Conservation (phyloP, 805 yeast species). For the Nakazawaea wyomingensis region DNA sequence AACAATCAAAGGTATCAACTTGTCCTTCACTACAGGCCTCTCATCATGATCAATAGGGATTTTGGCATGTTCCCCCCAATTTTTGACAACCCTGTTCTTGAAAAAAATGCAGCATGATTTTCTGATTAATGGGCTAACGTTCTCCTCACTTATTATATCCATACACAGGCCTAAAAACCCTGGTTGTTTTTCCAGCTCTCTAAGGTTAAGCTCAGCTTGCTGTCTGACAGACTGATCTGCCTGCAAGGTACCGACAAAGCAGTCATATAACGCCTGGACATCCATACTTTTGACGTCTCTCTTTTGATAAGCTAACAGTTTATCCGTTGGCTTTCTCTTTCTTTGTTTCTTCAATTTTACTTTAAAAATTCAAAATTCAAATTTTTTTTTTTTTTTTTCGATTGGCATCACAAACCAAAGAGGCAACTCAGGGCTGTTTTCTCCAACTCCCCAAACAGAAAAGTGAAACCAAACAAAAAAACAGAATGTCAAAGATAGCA, state of each 20-base stretch:
- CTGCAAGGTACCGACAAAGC: slow-evolving; percentile 75
- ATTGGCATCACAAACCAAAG: too few relatives aligned
- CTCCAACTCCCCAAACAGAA: too few relatives aligned
- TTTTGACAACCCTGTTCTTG: slow-evolving; percentile 65
- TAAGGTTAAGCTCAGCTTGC: slow-evolving; percentile 66
- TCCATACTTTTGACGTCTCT: slow-evolving; percentile 48
- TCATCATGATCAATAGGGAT: slow-evolving; percentile 58
- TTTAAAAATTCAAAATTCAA: too few relatives aligned
- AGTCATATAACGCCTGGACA: slow-evolving; percentile 57
- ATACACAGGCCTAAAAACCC: slow-evolving; percentile 83
- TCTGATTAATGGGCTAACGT: slow-evolving; percentile 51
- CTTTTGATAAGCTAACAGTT: background rate
- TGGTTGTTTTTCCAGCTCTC: slow-evolving; percentile 48
- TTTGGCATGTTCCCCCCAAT: slow-evolving; percentile 47
- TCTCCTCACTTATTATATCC: slow-evolving; percentile 57
- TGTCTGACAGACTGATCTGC: slow-evolving; percentile 56
- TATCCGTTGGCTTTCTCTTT: background rate
- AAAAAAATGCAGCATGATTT: slow-evolving; percentile 83
- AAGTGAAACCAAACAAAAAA: background rate
- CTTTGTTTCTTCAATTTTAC: background rate
- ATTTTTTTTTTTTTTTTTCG: too few relatives aligned
- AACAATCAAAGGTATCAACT: slow-evolving; percentile 61
- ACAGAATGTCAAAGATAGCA: background rate
- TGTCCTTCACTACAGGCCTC: slow-evolving; percentile 64
- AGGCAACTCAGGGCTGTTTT: too few relatives aligned